Evolutionary conservation across 352 stramenopile genomes (phyloP), one percentile per base, ranked within the genome.

Genomic region (Phytophthora nicotianae): DNA sequence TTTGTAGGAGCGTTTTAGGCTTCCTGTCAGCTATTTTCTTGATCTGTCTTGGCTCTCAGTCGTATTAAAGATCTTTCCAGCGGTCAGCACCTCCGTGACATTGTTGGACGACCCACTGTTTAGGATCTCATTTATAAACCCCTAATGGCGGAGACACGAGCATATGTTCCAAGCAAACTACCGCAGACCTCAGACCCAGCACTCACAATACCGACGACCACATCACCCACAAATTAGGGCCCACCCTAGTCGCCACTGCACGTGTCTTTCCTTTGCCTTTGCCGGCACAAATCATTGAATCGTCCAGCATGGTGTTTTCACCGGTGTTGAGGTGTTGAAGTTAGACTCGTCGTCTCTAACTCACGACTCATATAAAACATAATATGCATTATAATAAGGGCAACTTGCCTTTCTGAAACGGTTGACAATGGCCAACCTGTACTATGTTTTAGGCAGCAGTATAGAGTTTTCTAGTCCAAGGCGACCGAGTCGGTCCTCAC

Each of bases 401-500:
- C 26, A 29, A 29, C 26, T 29, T 29, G 26, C 26, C 26, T 29
- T 29, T 8, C 26, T 29, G 26, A 29, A 29, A 29, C 26, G 26
- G 26, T 29, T 29, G 26, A 7, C 26, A 29, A 29, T 29, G 26
- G 26, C 26, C 26, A 29, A 7, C 26, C 26, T 29, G 26, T 29
- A 29, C 26, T 29, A 7, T 29, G 26, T 29, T 7, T 29, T 29
- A 29, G 26, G 26, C 26, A 29, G 7, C 26, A n/a, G n/a, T n/a
- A n/a, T n/a, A n/a, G n/a, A n/a, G n/a, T n/a, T n/a, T n/a, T n/a
- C n/a, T n/a, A n/a, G 5, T 35, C 33, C 3, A 43, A 57, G 20
- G 46, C 53, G 1, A 68, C 29, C n/a, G 50, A 62, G 19, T 62
- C 60, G 2, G 51, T 54, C 14, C 16, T 63, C 1, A 62, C 46